Conservation (phyloP, 768 basidiomycete species). For the Suillus tomentosus region DNA sequence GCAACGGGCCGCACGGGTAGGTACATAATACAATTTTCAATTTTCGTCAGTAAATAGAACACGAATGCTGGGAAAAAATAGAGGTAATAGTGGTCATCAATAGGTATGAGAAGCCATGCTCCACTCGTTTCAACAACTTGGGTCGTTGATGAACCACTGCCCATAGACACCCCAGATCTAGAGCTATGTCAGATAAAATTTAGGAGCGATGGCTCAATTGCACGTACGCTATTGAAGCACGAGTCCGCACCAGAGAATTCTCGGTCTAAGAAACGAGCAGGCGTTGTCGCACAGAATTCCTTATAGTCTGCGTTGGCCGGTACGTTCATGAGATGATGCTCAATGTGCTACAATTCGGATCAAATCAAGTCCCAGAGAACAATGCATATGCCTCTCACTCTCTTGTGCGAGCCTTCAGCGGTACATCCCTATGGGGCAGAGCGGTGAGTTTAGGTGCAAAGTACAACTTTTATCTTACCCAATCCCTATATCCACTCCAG, state of each 20-base stretch:
- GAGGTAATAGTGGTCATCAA: background rate
- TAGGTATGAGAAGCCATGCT: too few relatives aligned
- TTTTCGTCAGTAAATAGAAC: constrained; percentile 1
- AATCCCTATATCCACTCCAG: constrained; percentile 29
- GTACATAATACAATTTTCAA: background rate
- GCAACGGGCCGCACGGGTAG: background rate
- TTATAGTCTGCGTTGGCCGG: constrained; percentile 28
- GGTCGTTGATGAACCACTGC: constrained; percentile 14
- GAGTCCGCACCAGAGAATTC: constrained; percentile 25
- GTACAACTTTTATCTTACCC: constrained; percentile 15
- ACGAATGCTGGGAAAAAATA: background rate
- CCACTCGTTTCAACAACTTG: background rate
- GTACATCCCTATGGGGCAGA: constrained; percentile 25
- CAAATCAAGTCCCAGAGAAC: background rate
- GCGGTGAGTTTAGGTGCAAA: background rate
- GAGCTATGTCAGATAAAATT: background rate
- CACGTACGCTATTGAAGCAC: background rate
- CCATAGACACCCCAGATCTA: constrained; percentile 17
- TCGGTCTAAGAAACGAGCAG: constrained; percentile 22
- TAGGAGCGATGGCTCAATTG: background rate
- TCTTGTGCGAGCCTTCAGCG: constrained; percentile 23
- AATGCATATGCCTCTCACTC: constrained; percentile 12
- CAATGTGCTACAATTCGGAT: constrained; percentile 23
- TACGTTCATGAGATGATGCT: constrained; percentile 29
- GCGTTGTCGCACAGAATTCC: constrained; percentile 38